Evolutionary conservation across 2,329 filamentous ascomycete genomes (phyloP).

Genomic region (Ophiostoma triangulosporum): DNA sequence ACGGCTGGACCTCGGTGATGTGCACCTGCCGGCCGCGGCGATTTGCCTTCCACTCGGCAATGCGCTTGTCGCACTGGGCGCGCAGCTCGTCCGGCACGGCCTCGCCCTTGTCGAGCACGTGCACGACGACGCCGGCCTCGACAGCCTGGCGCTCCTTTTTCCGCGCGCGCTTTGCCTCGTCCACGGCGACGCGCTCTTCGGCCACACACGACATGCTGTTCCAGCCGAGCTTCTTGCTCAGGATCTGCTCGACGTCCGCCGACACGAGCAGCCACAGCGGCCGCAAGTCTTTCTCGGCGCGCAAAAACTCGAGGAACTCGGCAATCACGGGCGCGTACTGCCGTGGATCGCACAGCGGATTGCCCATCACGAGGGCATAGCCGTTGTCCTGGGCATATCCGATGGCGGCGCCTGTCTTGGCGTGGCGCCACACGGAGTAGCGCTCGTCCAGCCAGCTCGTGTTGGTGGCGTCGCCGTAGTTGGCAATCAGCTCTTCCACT

Average conservation of each 20-base stretch:
- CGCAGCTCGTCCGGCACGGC: constrained; percentile 51
- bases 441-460: constrained; percentile 87
- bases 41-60: constrained; percentile 65
- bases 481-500: constrained; percentile 78
- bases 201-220: constrained; percentile 77
- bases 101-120: constrained; percentile 39
- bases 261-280: constrained; percentile 87
- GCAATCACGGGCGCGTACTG: constrained; percentile 65
- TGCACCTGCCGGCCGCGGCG: constrained; percentile 82
- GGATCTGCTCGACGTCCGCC: constrained; percentile 60
- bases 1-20: constrained; percentile 77
- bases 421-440: constrained; percentile 77
- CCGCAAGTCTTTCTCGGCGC: constrained; percentile 37
- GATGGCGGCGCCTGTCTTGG: constrained; percentile 65
- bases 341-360: constrained; percentile 68
- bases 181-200: constrained; percentile 70
- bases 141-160: constrained; percentile 72
- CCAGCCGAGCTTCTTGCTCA: constrained; percentile 73
- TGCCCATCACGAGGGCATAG: constrained; percentile 65
- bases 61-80: constrained; percentile 54
- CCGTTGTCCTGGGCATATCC: constrained; percentile 61
- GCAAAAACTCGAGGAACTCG: constrained; percentile 56
- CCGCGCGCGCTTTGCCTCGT: constrained; percentile 34
- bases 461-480: constrained; percentile 89
- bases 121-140: constrained; percentile 70